phyloP scores from a whole-genome alignment of 2,329 filamentous ascomycete species.

The Aspergillus sp. region DNA sequence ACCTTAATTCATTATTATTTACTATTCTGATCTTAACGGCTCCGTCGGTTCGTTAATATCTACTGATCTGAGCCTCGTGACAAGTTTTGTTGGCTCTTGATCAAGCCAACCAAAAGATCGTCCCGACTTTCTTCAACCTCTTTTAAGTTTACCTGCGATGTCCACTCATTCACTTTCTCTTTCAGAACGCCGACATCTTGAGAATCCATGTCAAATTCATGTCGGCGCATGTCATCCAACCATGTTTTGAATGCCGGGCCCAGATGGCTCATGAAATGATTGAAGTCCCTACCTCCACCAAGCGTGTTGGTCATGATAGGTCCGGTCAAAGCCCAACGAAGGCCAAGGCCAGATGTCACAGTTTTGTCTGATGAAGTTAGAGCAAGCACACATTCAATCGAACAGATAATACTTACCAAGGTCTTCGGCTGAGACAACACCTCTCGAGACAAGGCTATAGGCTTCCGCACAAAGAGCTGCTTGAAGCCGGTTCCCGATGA shows the following conservation, averaged over 20 bases:
- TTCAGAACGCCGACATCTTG: neutral
- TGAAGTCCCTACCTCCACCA: slow-evolving; percentile 8
- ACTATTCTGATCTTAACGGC: no score
- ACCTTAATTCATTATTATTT: no score
- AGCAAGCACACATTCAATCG: neutral
- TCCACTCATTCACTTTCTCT: slow-evolving; percentile 3
- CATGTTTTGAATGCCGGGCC: slow-evolving; percentile 10
- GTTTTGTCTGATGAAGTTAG: slow-evolving; percentile 7
- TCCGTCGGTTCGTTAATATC: no score
- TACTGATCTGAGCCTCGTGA: no score
- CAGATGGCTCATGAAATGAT: slow-evolving; percentile 12
- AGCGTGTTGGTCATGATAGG: slow-evolving; percentile 13
- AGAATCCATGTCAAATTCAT: slow-evolving; percentile 4
- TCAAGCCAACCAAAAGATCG: neutral
- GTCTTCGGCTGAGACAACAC: slow-evolving; percentile 18
- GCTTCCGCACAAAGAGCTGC: slow-evolving; percentile 34
- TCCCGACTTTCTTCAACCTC: slow-evolving; percentile 2
- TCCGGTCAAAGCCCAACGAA: slow-evolving; percentile 12
- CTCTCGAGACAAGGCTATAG: slow-evolving; percentile 28
- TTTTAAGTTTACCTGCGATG: slow-evolving; percentile 2
- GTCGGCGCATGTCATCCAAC: slow-evolving; percentile 9
- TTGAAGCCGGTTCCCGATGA: slow-evolving; percentile 45
- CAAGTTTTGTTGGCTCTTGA: neutral
- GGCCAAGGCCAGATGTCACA: slow-evolving; percentile 10
- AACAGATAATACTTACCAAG: slow-evolving; percentile 5